Base-by-base conservation (phyloP, 108 stramenopile species). In the Skeletonema grethae region DNA sequence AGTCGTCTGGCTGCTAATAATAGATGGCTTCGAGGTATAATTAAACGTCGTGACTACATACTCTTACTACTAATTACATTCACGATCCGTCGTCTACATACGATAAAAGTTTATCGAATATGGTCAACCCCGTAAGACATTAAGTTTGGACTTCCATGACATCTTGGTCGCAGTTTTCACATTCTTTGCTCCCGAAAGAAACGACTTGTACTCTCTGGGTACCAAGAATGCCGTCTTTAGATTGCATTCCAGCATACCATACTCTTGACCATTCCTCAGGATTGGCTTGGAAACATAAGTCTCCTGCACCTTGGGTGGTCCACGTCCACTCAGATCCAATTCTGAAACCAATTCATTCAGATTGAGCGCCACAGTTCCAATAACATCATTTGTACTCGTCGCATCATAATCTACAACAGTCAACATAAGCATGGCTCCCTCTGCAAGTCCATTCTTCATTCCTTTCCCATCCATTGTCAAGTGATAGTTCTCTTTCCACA, bases 331-430 rank as follows among this genome's bases (percentile, higher is more conserved):
- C 18, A 62, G 53, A 67, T 74, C 34, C 25, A 67, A 53, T 10
- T 74, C 50, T 10, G 59, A 80, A 53, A 73, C 74, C 65, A 87
- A 76, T 18, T 79, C 71, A 7, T 56, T 36, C 8, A 89, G 35
- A 61, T 85, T 89, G 41, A 89, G 66, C 12, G 80, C 80, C 22
- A 84, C 72, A 6, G 82, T 61, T 50, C 88, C 84, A 56, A 87
- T 72, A 5, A 84, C 53, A 55, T 87, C 84, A 55, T 85, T 82
- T 63, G 70, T 78, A 20, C 75, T 82, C 1, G 76, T 57, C 11
- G 53, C 38, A 69, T 89, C 88, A 32, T 71, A 73, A 55, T 92
- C 86, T 65, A 89, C 73, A 0, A 84, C 86, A 9, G 79, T 82
- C 25, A 86, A 22, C 63, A 65, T 84, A 22, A 88, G 59, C 80